These are phyloP conservation scores for Astraeus odoratus DNA, from an alignment of 768 basidiomycete species.

Conservation along the genomic window DNA sequence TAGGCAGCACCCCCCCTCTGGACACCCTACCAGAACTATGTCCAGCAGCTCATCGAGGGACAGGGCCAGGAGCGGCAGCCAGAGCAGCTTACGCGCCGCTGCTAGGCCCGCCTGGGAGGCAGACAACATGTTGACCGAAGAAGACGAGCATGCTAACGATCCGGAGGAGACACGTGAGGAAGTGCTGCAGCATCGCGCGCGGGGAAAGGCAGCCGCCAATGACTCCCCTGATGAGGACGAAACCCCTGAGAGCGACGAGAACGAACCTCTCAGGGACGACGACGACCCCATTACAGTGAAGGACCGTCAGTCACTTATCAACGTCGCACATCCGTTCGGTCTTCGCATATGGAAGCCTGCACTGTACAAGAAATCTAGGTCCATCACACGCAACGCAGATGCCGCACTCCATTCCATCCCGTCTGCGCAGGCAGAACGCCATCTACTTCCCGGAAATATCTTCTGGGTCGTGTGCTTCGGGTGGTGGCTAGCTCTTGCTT, in stretches of 20 bases:
- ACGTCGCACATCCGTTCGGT: slow-evolving; percentile 98
- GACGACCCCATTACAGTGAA: slow-evolving; percentile 88
- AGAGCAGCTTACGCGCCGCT: slow-evolving; percentile 49
- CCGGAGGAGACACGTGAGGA: slow-evolving; percentile 31
- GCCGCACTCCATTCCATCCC: slow-evolving; percentile 89
- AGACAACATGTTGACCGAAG: slow-evolving; percentile 42
- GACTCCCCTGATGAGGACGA: slow-evolving; percentile 36
- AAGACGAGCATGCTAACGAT: slow-evolving; percentile 40
- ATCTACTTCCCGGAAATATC: slow-evolving; percentile 89
- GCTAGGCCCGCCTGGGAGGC: slow-evolving; percentile 39
- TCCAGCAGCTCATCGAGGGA: slow-evolving; percentile 46
- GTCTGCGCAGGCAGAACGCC: slow-evolving; percentile 88
- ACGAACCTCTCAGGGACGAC: slow-evolving; percentile 31
- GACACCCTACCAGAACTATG: slow-evolving; percentile 36
- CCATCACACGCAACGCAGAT: slow-evolving; percentile 94
- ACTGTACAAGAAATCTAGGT: slow-evolving; percentile 94
- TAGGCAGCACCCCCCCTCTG: slow-evolving; percentile 29
- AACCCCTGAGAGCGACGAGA: slow-evolving; percentile 29
- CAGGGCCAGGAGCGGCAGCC: slow-evolving; percentile 53
- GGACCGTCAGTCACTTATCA: slow-evolving; percentile 96
- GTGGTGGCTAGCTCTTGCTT: slow-evolving; percentile 83
- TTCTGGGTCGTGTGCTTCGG: slow-evolving; percentile 89
- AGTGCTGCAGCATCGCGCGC: slow-evolving; percentile 15
- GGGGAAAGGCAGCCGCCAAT: slow-evolving; percentile 40
- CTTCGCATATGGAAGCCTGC: slow-evolving; percentile 99